Percentiles rank a stretch among this genome's conserved stretches.
Conservation (phyloP, 2,329 filamentous ascomycete genomes). For the Cucurbitaria berberidis region DNA sequence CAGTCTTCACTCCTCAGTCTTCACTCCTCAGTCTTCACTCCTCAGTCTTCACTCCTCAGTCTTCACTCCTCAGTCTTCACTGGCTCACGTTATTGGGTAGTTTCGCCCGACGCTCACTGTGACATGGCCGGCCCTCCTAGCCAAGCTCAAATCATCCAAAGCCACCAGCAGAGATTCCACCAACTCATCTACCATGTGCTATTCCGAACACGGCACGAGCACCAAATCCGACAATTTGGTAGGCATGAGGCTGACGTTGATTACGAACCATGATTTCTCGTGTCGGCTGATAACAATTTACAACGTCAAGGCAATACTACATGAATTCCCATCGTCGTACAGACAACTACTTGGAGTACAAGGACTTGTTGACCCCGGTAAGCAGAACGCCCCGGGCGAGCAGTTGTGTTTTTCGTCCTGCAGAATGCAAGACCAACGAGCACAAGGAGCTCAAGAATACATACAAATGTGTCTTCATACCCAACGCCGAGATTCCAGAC, state of each 20-base stretch:
- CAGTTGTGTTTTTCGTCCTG: too few species aligned
- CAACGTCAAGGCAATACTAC: not conserved
- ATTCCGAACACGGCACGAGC: not conserved
- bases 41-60: too few species aligned
- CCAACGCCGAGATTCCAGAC: not conserved
- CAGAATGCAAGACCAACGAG: too few species aligned
- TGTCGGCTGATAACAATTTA: too few species aligned
- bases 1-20: too few species aligned
- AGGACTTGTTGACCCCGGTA: too few species aligned
- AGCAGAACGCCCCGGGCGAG: too few species aligned
- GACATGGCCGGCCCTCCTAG: not conserved
- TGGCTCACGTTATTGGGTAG: not conserved
- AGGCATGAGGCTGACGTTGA: not conserved
- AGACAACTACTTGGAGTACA: too few species aligned
- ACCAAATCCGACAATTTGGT: not conserved
- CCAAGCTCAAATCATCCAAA: not conserved
- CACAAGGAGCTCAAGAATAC: too few species aligned
- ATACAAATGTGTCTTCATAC: not conserved
- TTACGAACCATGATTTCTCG: too few species aligned
- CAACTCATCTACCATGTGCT: not conserved
- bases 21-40: too few species aligned
- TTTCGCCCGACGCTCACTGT: not conserved
- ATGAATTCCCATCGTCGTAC: too few species aligned
- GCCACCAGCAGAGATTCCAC: not conserved
- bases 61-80: not conserved